A percentile compares a stretch with the other conserved stretches of the same genome.
These are phyloP conservation scores for Raffaelea ambrosiae DNA, from an alignment of 2,329 filamentous ascomycete genomes.

Conservation along the genomic window DNA sequence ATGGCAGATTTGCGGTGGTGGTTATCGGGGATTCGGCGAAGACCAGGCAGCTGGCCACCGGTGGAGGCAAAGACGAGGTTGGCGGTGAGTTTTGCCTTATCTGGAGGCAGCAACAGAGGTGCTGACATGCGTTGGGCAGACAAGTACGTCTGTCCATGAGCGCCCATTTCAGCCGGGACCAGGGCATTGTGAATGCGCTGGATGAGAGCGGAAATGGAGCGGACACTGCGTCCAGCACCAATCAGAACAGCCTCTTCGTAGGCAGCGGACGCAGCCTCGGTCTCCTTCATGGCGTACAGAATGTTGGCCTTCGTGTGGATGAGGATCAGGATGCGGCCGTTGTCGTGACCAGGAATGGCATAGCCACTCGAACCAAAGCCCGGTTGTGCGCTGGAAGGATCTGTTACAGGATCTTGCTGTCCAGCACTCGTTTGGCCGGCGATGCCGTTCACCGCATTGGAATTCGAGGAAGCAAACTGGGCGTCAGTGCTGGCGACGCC, in stretches of 20 bases:
- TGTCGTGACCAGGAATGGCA: constrained; percentile 74
- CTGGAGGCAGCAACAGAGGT: constrained; percentile 73
- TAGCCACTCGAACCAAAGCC: constrained; percentile 77
- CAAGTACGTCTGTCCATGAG: constrained; percentile 5
- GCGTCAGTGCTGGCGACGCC: neutral
- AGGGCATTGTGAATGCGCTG: constrained; percentile 66
- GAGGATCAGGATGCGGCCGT: constrained; percentile 85
- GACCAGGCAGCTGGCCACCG: constrained; percentile 67
- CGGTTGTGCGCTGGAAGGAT: constrained; percentile 17
- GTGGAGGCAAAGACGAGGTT: constrained; percentile 70
- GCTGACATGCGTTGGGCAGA: constrained; percentile 27
- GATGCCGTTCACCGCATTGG: no score
- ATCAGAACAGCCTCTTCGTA: constrained; percentile 95
- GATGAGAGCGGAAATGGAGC: constrained; percentile 71
- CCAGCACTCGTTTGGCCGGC: no score
- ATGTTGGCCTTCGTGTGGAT: constrained; percentile 98
- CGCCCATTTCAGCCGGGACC: constrained; percentile 30
- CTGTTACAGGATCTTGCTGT: neutral
- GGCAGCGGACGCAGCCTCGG: constrained; percentile 69
- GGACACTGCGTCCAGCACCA: constrained; percentile 62
- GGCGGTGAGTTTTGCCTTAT: constrained; percentile 74
- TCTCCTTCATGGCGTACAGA: constrained; percentile 83
- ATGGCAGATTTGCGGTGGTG: constrained; percentile 70
- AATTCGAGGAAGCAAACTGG: neutral
- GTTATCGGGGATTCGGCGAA: constrained; percentile 63